A percentile compares a stretch with the other conserved stretches of the same genome.
phyloP scores from a whole-genome alignment of 805 yeast genomes.

The Torulaspora gathmanii region DNA sequence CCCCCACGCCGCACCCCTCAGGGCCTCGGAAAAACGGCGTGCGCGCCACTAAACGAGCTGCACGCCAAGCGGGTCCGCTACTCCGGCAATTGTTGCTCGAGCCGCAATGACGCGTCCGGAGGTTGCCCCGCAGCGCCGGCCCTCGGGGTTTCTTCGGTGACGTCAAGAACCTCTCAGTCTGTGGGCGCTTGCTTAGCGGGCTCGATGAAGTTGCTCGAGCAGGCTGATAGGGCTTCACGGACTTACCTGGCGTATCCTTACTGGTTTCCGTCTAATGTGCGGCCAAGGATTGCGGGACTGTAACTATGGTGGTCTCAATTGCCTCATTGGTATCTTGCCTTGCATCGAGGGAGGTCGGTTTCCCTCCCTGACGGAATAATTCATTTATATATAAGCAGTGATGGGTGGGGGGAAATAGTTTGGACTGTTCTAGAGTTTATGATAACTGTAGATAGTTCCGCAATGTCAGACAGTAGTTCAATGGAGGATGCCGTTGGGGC shows the following conservation, averaged over 20 bases:
- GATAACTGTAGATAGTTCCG: background rate
- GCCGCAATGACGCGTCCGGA: background rate
- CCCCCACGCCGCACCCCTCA: too few relatives aligned
- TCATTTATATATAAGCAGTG: background rate
- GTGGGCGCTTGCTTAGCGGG: too few relatives aligned
- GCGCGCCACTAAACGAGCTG: background rate
- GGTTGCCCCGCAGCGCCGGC: background rate
- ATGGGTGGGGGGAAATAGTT: too few relatives aligned
- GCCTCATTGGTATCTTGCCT: background rate
- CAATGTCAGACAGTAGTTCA: constrained; percentile 6
- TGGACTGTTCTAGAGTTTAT: too few relatives aligned
- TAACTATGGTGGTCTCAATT: too few relatives aligned
- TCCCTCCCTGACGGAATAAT: background rate
- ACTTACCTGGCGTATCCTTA: too few relatives aligned
- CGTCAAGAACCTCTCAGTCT: background rate
- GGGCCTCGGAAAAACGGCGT: background rate
- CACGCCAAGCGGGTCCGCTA: background rate
- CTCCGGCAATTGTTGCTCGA: background rate
- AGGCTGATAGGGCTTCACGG: too few relatives aligned
- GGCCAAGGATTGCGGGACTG: too few relatives aligned
- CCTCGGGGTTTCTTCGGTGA: background rate
- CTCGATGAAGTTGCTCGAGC: too few relatives aligned
- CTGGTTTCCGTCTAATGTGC: too few relatives aligned
- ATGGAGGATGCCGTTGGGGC: constrained; percentile 4
- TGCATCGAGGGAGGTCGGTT: background rate